Evolutionary conservation across 192 early-diverging fungal species (phyloP), one percentile per base, ranked within the genome.

Genomic region (Rhizophagus clarus): DNA sequence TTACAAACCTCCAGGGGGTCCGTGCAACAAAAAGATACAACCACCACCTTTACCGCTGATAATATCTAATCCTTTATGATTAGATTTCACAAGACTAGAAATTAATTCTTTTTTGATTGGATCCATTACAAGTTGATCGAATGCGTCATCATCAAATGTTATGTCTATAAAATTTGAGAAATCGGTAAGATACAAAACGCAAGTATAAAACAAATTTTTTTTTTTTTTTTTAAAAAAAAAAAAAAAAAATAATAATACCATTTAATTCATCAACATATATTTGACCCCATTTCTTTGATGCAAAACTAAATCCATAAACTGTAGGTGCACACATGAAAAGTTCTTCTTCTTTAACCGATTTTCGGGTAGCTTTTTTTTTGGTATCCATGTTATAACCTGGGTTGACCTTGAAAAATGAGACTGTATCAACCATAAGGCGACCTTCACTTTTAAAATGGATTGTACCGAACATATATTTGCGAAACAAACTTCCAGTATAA

Each of bases 21-120:
- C 90, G 62, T 91, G 89, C 3, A 90, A 81, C 40, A 91, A 76
- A 68, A 91, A 91, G 34, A 91, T 83, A 40, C 81, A 79, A 15
- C 90, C 89, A 47, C 89, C 88, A 49, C 81, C 81, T 80, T 91
- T 91, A 49, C 85, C 85, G n/a, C 78, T 79, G 49, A 91, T 87
- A 28, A 90, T 82, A 69, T 91, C 90, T 20, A 89, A 80, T 62
- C 86, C 83, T 63, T 87, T 76, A 40, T 64, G 34, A 71, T 79
- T 63, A 42, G 69, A 71, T 24, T 3, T 37, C 6, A 71, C 69
- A 11, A 71, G 32, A 14, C 37, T 71, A 20, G 1, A 17, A 71
- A 71, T 71, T 12, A 71, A 2, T 9, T 71, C 37, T 40, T 71
- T 71, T 47, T 71, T 71, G 32, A 20, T 24, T 20, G 69, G 12